Evolutionary conservation across 768 basidiomycete genomes (phyloP).

Genomic region (Amanita inopinata): DNA sequence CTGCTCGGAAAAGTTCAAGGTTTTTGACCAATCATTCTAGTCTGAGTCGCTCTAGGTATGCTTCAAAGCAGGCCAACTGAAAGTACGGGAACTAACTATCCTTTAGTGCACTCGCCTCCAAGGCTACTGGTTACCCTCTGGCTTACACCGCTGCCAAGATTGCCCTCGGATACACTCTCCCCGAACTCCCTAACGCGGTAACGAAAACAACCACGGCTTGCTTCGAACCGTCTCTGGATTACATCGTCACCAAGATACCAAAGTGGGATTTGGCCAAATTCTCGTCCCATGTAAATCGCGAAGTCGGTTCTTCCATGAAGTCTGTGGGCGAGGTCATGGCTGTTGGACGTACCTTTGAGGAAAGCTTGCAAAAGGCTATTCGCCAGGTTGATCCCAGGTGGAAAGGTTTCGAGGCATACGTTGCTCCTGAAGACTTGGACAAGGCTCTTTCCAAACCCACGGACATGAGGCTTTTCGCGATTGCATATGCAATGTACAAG

Average conservation of each 20-base stretch:
- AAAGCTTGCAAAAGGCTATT: constrained; percentile 96
- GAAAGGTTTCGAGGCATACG: constrained; percentile 95
- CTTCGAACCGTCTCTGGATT: constrained; percentile 97
- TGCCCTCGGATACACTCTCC: constrained; percentile 93
- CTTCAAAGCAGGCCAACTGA: constrained; percentile 2
- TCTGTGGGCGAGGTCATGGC: constrained; percentile 99
- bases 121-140: constrained; percentile 97
- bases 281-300: constrained; percentile 84
- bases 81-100: constrained; percentile 4
- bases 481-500: constrained; percentile 97
- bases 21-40: constrained; percentile 21
- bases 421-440: constrained; percentile 80
- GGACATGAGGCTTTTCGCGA: constrained; percentile 92
- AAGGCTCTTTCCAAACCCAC: constrained; percentile 74
- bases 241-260: constrained; percentile 99
- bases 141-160: constrained; percentile 99
- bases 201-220: constrained; percentile 99
- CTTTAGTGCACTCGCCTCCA: constrained; percentile 85
- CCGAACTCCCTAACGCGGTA: constrained; percentile 96
- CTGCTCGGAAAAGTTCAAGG: constrained; percentile 5
- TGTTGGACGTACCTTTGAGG: constrained; percentile 97
- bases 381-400: constrained; percentile 96
- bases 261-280: constrained; percentile 99
- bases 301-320: constrained; percentile 97
- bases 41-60: constrained; percentile 71